Evolutionary conservation across 164 flowering plant species (phyloP), one percentile per base, ranked within the genome.

Genomic region (Vitis rupestris): DNA sequence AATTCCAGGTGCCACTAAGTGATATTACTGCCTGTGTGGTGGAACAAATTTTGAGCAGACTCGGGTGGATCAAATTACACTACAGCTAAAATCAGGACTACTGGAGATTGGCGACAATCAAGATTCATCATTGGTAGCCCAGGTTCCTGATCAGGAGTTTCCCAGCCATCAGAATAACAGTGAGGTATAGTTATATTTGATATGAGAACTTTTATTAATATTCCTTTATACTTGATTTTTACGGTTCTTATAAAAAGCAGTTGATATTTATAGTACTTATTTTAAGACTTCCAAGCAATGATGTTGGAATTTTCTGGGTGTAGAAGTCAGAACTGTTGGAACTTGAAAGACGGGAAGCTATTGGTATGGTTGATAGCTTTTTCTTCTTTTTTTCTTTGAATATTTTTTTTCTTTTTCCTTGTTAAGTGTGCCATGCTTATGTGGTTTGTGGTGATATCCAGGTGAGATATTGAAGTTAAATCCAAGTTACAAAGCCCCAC

Each of bases 41-140:
- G 91, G 85, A 71, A 88, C 81, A 76, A 81, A 82, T 87, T 94
- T 90, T 91, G 93, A 81, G 86, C 97, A 96, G 99, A 88, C 93
- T 87, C 89, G 99, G 74, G 81, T 91, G 73, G 89, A 90, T 72
- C 99, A 93, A 86, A 93, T 96, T 48, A 74, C 87, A 19, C 77
- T 79, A 67, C 93, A 79, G 72, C 83, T 96, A 69, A 82, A 83
- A 64, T 75, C 79, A 0, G 90, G 88, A 76, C 58, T 31, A 30
- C 55, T 70, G 64, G 84, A 81, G 58, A 66, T 56, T 55, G 86
- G 50, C 68, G 81, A 78, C 4, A 72, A 64, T 67, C 67, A 77
- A 68, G 82, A 73, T 50, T 69, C 80, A n/a, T 55, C 59, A 49
- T 62, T 71, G 65, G 72, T 66, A 49, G 59, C 76, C n/a, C 60